These are phyloP conservation scores for Raffaelea deltoideospora DNA, from an alignment of 2,329 filamentous ascomycete genomes.

Conservation along the genomic window DNA sequence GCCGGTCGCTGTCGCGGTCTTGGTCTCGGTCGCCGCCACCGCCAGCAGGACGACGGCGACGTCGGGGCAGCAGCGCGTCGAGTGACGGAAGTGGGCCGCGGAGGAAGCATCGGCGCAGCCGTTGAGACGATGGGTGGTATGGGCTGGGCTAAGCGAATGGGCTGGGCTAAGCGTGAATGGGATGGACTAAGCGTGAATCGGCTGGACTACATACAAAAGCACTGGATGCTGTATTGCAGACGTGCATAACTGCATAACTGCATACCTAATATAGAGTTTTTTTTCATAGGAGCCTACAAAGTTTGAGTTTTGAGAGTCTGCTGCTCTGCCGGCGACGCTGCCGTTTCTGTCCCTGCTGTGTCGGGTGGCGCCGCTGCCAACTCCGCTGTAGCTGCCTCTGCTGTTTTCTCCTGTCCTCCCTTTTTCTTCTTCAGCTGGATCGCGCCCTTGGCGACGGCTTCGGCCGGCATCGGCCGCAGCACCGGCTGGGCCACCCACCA, in stretches of 20 bases:
- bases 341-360: background rate
- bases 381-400: background rate
- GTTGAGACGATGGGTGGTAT: too few relatives aligned
- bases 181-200: too few relatives aligned
- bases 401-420: background rate
- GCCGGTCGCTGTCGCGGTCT: background rate
- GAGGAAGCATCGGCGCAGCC: constrained; percentile 10
- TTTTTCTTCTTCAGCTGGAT: constrained; percentile 59
- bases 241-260: too few relatives aligned
- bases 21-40: too few relatives aligned
- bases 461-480: constrained; percentile 69
- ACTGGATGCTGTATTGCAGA: too few relatives aligned
- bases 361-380: background rate
- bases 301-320: too few relatives aligned
- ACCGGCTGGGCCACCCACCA: constrained; percentile 89
- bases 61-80: constrained; percentile 9
- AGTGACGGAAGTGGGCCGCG: constrained; percentile 10
- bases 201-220: too few relatives aligned
- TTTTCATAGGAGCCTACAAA: too few relatives aligned
- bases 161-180: too few relatives aligned
- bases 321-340: too few relatives aligned
- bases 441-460: constrained; percentile 71
- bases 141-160: too few relatives aligned
- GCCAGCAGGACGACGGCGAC: constrained; percentile 7
- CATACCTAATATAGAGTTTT: too few relatives aligned